Evolutionary conservation across 768 basidiomycete species (phyloP), one percentile per base, ranked within the genome.

Genomic region (Hericium alpestre): DNA sequence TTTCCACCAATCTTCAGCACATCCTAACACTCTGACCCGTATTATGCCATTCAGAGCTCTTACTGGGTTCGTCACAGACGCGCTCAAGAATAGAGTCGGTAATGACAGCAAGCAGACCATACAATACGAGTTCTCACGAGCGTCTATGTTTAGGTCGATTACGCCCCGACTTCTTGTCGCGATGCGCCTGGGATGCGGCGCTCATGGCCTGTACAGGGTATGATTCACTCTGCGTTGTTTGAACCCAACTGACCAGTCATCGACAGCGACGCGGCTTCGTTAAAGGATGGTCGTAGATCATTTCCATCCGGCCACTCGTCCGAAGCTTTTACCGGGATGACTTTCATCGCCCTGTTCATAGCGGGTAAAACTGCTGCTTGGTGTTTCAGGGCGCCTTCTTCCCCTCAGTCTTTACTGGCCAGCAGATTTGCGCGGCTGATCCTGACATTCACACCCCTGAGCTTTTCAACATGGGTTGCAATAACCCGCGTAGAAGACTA

Each of bases 251-350:
- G 18, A 23, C 52, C 22, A 48, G 23, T 25, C 51, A 46, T 52
- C 10, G 12, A 11, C 58, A 73, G 73, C 15, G 59, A 79, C 38
- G 54, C 65, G 18, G 61, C 71, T 4, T 56, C 65, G 11, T 64
- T 85, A 25, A 49, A 73, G 13, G 76, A 79, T 55, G 83, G 82
- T 13, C 71, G 82, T 38, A 73, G 76, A 55, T 86, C 83, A 0
- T 87, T 87, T 63, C 84, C 84, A 7, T 84, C 83, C 11, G 84
- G 84, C 6, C 84, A 87, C 65, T 83, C 84, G 1, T 82, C 83
- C 1, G 79, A 79, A 11, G 84, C 79, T 8, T 86, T 82, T 64
- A 73, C 79, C 2, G 83, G 83, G 32, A 84, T 86, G 81, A 72
- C 77, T 22, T 82, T 84, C 61, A 63, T 83, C 20, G 76, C 80